Conservation (phyloP, 176 grass and related monocot species). For the Tuctoria greenei region DNA sequence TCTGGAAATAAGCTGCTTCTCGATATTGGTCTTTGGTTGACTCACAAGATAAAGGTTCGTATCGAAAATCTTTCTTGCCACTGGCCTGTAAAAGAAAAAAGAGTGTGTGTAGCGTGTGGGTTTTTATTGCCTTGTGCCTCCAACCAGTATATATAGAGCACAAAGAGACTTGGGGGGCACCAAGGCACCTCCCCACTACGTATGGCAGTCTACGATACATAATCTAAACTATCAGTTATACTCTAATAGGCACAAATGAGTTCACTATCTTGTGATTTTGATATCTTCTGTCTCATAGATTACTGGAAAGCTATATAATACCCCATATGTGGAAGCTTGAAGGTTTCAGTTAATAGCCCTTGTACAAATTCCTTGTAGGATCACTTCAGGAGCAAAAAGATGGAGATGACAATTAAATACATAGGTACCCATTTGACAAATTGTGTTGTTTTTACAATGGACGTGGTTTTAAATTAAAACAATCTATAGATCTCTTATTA, state of each 20-base stretch:
- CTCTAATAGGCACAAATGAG: not conserved
- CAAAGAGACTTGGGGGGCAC: too few relatives aligned
- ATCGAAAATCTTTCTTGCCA: not conserved
- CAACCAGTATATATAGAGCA: too few relatives aligned
- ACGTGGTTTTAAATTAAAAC: not conserved
- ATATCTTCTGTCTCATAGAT: not conserved
- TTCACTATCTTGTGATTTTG: conserved; percentile 21
- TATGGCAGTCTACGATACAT: too few relatives aligned
- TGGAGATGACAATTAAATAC: conserved; percentile 91
- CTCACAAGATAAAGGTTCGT: conserved; percentile 83
- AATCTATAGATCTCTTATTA: conserved; percentile 3
- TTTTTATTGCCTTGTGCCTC: too few relatives aligned
- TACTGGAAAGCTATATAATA: not conserved
- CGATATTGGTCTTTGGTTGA: conserved; percentile 93
- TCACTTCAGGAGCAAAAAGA: conserved; percentile 59
- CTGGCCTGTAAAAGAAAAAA: not conserved
- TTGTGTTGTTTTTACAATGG: not conserved
- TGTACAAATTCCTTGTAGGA: conserved; percentile 36
- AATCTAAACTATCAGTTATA: too few relatives aligned
- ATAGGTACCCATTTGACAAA: conserved; percentile 56
- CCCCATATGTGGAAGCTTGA: conserved; percentile 5
- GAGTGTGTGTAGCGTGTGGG: too few relatives aligned
- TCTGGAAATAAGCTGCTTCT: conserved; percentile 90
- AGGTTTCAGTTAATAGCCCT: not conserved
- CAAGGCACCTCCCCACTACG: too few relatives aligned